Evolutionary conservation across 192 early-diverging fungal genomes (phyloP).

Genomic region (Umbelopsis sp.): DNA sequence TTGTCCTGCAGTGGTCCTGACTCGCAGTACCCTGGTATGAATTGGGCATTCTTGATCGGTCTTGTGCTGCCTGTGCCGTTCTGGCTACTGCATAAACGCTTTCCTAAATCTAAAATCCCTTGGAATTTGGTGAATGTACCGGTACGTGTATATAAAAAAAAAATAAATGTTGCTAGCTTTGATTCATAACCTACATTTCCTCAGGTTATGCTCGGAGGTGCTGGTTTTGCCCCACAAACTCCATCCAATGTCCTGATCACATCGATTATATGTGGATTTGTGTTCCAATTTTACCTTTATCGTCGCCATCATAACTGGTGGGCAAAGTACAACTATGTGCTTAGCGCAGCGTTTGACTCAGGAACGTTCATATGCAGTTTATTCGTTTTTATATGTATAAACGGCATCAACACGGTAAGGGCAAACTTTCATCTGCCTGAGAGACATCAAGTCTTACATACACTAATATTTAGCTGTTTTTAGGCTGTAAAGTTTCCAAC

Average conservation of each 20-base stretch:
- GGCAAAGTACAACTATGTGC: constrained; percentile 54
- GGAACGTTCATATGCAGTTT: constrained; percentile 37
- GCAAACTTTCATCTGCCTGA: not conserved
- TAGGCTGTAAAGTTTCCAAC: constrained; percentile 7
- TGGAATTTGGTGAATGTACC: constrained; percentile 54
- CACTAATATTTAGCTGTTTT: not conserved
- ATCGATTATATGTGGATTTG: constrained; percentile 47
- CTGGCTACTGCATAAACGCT: constrained; percentile 53
- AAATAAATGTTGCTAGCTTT: no score
- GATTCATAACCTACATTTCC: no score
- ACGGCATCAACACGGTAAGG: constrained; percentile 17
- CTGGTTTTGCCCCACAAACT: constrained; percentile 42
- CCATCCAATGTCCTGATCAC: constrained; percentile 45
- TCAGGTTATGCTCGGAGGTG: constrained; percentile 39
- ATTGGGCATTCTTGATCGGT: constrained; percentile 54
- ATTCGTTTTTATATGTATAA: constrained; percentile 1
- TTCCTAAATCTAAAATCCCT: constrained; percentile 35
- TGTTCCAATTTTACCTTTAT: constrained; percentile 48
- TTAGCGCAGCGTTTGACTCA: constrained; percentile 59
- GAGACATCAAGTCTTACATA: not conserved
- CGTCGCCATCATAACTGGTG: constrained; percentile 49
- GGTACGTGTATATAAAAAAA: not conserved
- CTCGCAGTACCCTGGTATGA: constrained; percentile 44
- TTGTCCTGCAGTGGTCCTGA: constrained; percentile 37
- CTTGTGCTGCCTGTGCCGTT: constrained; percentile 52